A percentile compares a stretch with the other conserved stretches of the same genome.
phyloP scores from a whole-genome alignment of 202 grass and related monocot species.

The Schoenoplectus tabernaemontani region DNA sequence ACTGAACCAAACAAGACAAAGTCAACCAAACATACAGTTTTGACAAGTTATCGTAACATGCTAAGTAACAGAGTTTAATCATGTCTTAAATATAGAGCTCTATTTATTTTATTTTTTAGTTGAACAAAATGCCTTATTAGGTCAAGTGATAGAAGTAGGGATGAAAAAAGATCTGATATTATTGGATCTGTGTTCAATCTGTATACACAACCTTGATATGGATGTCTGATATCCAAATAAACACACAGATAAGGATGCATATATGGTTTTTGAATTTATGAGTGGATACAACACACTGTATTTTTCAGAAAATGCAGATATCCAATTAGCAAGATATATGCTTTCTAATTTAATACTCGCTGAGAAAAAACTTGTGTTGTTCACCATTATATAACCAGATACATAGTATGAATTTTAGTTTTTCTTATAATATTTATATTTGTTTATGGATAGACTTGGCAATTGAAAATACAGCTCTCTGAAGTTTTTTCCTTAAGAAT shows the following conservation, averaged over 20 bases:
- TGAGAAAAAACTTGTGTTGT: too few relatives aligned
- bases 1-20: constrained; percentile 40
- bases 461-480: too few relatives aligned
- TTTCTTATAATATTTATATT: too few relatives aligned
- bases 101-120: background rate
- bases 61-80: background rate
- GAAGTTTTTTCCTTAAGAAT: too few relatives aligned
- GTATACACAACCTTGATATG: background rate
- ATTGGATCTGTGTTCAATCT: background rate
- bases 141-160: background rate
- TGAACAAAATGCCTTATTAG: constrained; percentile 25
- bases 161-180: background rate
- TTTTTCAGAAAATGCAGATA: background rate
- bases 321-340: background rate
- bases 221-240: background rate
- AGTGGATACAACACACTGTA: background rate
- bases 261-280: background rate
- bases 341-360: background rate
- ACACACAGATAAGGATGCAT: background rate
- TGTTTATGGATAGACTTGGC: too few relatives aligned
- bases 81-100: constrained; percentile 13
- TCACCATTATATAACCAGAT: background rate
- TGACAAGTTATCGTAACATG: background rate
- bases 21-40: constrained; percentile 8
- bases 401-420: background rate